phyloP scores from a whole-genome alignment of 148 eudicot genomes.

The Diospyros kaki region DNA sequence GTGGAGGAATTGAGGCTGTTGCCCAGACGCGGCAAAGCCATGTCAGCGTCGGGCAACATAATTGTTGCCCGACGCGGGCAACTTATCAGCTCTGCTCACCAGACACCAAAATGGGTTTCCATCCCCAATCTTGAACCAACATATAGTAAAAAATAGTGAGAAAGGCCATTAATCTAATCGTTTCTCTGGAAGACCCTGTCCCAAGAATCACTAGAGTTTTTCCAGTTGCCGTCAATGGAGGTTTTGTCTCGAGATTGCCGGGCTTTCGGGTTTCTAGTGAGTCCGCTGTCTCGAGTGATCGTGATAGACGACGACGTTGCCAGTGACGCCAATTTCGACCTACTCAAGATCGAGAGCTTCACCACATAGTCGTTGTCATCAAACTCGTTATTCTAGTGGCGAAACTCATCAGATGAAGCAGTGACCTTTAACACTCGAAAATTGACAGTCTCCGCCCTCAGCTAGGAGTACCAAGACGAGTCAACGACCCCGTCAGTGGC shows the following conservation, averaged over 20 bases:
- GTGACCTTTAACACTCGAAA: slow-evolving; percentile 26
- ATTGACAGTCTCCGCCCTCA: background rate
- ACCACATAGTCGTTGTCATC: slow-evolving; percentile 35
- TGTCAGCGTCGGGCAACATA: no score
- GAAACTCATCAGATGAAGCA: slow-evolving; percentile 54
- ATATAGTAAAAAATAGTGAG: slow-evolving; percentile 24
- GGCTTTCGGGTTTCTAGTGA: slow-evolving; percentile 19
- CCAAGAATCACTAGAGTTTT: slow-evolving; percentile 66
- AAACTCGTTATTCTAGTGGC: slow-evolving; percentile 26
- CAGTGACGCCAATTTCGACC: slow-evolving; percentile 83
- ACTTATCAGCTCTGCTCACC: no score
- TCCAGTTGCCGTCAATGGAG: slow-evolving; percentile 40
- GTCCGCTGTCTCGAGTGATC: slow-evolving; percentile 39
- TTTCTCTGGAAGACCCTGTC: slow-evolving; percentile 38
- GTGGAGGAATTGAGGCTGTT: no score
- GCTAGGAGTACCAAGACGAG: slow-evolving; percentile 26
- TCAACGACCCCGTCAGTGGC: slow-evolving; percentile 50
- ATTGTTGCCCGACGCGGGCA: no score
- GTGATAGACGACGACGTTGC: slow-evolving; percentile 60
- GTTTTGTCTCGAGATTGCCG: slow-evolving; percentile 6
- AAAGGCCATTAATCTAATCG: slow-evolving; percentile 8
- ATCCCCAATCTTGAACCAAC: slow-evolving; percentile 49
- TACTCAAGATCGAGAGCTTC: slow-evolving; percentile 81
- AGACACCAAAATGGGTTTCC: slow-evolving; percentile 44
- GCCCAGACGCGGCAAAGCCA: no score